Conservation (phyloP, 2,329 filamentous ascomycete species). For the Fusarium transvaalense region DNA sequence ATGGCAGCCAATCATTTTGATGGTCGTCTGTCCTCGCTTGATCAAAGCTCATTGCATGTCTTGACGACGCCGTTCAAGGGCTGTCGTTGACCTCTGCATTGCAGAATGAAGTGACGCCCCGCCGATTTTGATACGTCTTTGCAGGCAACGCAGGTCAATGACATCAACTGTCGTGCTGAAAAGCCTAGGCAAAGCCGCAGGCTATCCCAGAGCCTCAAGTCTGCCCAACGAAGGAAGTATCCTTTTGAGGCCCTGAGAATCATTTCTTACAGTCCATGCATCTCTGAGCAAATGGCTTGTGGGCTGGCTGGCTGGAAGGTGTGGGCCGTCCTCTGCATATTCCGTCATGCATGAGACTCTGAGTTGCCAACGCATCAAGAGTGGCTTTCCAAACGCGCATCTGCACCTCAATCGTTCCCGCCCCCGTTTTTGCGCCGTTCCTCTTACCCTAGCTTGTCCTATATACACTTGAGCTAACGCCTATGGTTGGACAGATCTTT, state of each 20-base stretch:
- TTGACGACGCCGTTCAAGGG: slow-evolving; percentile 23
- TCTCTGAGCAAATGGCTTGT: slow-evolving; percentile 29
- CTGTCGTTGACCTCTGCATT: not conserved
- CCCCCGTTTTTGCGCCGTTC: slow-evolving; percentile 41
- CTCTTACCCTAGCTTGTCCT: slow-evolving; percentile 46
- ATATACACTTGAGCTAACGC: slow-evolving; percentile 53
- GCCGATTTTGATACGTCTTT: slow-evolving; percentile 26
- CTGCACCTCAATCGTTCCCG: slow-evolving; percentile 46
- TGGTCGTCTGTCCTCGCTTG: slow-evolving; percentile 14
- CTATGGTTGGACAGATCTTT: slow-evolving; percentile 54
- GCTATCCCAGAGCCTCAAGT: slow-evolving; percentile 5
- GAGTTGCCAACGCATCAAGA: slow-evolving; percentile 55
- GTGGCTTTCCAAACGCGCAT: slow-evolving; percentile 50
- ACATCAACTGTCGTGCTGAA: slow-evolving; percentile 6
- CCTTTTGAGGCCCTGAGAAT: slow-evolving; percentile 36
- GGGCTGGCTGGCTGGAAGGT: slow-evolving; percentile 41
- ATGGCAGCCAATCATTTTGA: slow-evolving; percentile 41
- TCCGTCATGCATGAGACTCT: slow-evolving; percentile 67
- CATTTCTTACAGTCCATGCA: slow-evolving; percentile 25
- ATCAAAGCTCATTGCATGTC: slow-evolving; percentile 33
- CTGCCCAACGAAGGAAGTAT: slow-evolving; percentile 25
- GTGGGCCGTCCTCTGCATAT: slow-evolving; percentile 61
- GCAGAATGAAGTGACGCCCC: slow-evolving; percentile 21
- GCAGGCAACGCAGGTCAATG: slow-evolving; percentile 4
- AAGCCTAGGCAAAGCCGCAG: slow-evolving; percentile 4